These are phyloP conservation scores for Margaritispora aquatica DNA, from an alignment of 495 filamentous ascomycete species.

Conservation along the genomic window DNA sequence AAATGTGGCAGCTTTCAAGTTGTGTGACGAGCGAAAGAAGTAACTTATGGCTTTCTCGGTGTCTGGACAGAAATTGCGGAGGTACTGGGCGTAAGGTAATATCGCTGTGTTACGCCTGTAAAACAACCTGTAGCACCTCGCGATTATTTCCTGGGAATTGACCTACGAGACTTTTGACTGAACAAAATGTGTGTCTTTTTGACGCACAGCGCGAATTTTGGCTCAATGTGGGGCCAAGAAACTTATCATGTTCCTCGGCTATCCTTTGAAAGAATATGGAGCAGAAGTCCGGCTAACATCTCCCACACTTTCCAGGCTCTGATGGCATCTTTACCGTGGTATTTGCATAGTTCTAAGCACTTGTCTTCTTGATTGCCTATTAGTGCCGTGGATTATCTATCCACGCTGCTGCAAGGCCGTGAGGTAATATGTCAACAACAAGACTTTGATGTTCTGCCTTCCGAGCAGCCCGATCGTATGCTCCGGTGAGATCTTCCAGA, in stretches of 20 bases:
- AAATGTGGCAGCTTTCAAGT: background rate
- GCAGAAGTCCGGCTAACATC: no score
- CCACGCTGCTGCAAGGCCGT: slow-evolving; percentile 3
- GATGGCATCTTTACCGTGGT: no score
- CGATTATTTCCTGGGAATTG: no score
- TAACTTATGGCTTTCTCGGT: background rate
- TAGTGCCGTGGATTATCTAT: no score
- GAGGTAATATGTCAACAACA: background rate
- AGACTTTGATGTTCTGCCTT: background rate
- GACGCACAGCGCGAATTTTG: no score
- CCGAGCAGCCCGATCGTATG: background rate
- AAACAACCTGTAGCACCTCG: no score
- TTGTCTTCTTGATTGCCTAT: background rate
- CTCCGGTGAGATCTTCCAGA: slow-evolving; percentile 1
- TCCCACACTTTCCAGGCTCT: no score
- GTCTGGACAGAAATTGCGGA: background rate
- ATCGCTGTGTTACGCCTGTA: background rate
- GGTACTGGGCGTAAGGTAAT: background rate
- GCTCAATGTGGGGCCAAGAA: no score
- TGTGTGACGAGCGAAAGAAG: background rate
- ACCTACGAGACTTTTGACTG: no score
- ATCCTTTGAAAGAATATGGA: no score
- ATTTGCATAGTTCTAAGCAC: background rate
- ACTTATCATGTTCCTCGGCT: no score
- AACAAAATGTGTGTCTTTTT: background rate